Percentiles rank a stretch among this genome's conserved stretches.
Evolutionary conservation across 352 stramenopile species (phyloP).

Genomic region (Pythium pectinolyticum): DNA sequence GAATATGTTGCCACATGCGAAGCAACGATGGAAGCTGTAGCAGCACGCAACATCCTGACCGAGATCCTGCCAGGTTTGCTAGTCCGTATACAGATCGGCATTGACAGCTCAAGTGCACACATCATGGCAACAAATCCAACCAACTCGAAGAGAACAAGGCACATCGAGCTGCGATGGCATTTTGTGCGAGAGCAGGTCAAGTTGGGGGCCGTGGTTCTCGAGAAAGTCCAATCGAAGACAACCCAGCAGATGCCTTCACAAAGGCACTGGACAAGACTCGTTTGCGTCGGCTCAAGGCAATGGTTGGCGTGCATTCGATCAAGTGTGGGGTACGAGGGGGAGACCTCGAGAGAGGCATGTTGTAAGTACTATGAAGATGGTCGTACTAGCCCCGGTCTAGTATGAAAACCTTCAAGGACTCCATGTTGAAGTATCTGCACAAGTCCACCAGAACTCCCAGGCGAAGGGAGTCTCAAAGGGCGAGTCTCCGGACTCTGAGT

Average conservation of each 20-base stretch:
- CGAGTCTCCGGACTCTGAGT: not conserved
- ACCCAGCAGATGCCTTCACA: conserved; percentile 15
- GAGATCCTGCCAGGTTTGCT: not conserved
- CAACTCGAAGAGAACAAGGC: conserved; percentile 1
- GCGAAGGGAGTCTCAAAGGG: too few species aligned
- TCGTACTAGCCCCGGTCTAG: not conserved
- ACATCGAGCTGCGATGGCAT: conserved; percentile 21
- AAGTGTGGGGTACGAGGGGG: not conserved
- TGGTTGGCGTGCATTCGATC: not conserved
- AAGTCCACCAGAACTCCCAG: too few species aligned
- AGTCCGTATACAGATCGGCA: conserved; percentile 1
- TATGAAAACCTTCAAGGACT: not conserved
- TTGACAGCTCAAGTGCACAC: conserved; percentile 10
- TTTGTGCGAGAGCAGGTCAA: conserved; percentile 16
- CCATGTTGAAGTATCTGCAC: not conserved
- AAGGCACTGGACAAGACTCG: conserved; percentile 20
- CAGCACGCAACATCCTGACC: conserved; percentile 6
- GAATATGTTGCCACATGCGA: conserved; percentile 23
- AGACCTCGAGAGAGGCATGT: not conserved
- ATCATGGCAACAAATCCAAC: conserved; percentile 21
- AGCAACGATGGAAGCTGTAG: conserved; percentile 13
- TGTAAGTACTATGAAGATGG: not conserved
- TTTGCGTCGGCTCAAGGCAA: not conserved
- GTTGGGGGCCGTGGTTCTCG: not conserved
- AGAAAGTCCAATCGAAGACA: conserved; percentile 10